phyloP scores from a whole-genome alignment of 139 green algal species.

The Picochlorum sp. region DNA sequence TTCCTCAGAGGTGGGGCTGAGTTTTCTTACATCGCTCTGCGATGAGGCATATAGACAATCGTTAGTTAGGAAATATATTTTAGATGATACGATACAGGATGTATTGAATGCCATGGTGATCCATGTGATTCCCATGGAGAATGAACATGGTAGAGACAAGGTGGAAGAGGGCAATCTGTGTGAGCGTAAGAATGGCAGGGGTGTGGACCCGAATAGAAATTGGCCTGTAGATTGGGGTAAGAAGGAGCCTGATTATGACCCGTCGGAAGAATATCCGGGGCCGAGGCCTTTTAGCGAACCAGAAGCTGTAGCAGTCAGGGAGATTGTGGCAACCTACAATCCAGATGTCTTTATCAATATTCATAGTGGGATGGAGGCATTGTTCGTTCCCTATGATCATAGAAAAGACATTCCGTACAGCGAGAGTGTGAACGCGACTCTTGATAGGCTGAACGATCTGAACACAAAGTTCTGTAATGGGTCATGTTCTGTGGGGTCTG shows the following conservation, averaged over 20 bases:
- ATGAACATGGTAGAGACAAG: constrained; percentile 61
- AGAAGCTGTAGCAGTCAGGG: constrained; percentile 63
- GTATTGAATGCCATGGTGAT: constrained; percentile 43
- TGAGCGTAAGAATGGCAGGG: constrained; percentile 94
- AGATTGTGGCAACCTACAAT: constrained; percentile 48
- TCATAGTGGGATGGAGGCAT: constrained; percentile 92
- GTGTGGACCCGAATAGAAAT: constrained; percentile 96
- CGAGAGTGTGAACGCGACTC: constrained; percentile 25
- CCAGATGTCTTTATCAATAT: constrained; percentile 92
- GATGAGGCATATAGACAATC: constrained; percentile 7
- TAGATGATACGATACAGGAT: constrained; percentile 6
- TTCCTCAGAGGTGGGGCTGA: constrained; percentile 67
- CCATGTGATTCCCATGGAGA: constrained; percentile 91
- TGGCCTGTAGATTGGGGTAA: constrained; percentile 89
- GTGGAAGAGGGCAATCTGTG: constrained; percentile 81
- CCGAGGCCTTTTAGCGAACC: constrained; percentile 77
- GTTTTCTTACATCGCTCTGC: constrained; percentile 59
- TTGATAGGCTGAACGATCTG: constrained; percentile 62
- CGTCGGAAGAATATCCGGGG: constrained; percentile 84
- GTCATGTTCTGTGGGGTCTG: constrained; percentile 70
- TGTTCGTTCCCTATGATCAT: constrained; percentile 96
- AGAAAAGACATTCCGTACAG: constrained; percentile 33
- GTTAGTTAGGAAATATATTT: neutral
- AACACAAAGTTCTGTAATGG: constrained; percentile 50
- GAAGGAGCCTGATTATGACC: constrained; percentile 88